Conservation (phyloP, 306 rosid genomes). For the Parietaria judaica region DNA sequence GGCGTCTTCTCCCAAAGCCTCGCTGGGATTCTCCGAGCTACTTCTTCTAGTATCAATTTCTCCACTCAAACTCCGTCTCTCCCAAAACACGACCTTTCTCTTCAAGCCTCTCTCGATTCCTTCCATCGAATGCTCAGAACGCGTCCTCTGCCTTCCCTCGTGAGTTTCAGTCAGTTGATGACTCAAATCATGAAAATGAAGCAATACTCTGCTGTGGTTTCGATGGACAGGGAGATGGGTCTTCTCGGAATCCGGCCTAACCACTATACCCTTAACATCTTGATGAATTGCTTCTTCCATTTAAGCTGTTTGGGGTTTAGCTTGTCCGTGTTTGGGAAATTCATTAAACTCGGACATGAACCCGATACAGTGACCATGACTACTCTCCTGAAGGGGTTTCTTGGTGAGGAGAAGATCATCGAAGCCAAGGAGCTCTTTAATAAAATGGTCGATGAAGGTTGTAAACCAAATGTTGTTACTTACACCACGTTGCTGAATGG, state of each 20-base stretch:
- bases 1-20: too few relatives aligned
- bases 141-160: slow-evolving; percentile 31
- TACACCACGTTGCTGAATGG: slow-evolving; percentile 28
- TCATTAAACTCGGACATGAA: slow-evolving; percentile 25
- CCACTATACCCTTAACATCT: slow-evolving; percentile 15
- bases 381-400: slow-evolving; percentile 30
- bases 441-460: slow-evolving; percentile 17
- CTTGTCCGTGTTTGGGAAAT: slow-evolving; percentile 13
- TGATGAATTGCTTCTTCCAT: slow-evolving; percentile 30
- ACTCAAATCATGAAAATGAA: slow-evolving; percentile 15
- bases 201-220: slow-evolving; percentile 11
- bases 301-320: slow-evolving; percentile 18
- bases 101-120: too few relatives aligned
- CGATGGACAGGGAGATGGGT: slow-evolving; percentile 24
- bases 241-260: slow-evolving; percentile 14
- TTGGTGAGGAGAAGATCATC: slow-evolving; percentile 17
- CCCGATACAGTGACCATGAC: slow-evolving; percentile 27
- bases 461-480: neutral
- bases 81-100: too few relatives aligned
- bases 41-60: too few relatives aligned
- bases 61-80: neutral
- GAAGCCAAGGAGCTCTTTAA: slow-evolving; percentile 18
- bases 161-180: slow-evolving; percentile 26
- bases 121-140: slow-evolving; percentile 14
- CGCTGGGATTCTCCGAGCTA: too few relatives aligned